These are phyloP conservation scores for Eleusine coracana DNA, from an alignment of 176 grass and related monocot species.

Conservation along the genomic window DNA sequence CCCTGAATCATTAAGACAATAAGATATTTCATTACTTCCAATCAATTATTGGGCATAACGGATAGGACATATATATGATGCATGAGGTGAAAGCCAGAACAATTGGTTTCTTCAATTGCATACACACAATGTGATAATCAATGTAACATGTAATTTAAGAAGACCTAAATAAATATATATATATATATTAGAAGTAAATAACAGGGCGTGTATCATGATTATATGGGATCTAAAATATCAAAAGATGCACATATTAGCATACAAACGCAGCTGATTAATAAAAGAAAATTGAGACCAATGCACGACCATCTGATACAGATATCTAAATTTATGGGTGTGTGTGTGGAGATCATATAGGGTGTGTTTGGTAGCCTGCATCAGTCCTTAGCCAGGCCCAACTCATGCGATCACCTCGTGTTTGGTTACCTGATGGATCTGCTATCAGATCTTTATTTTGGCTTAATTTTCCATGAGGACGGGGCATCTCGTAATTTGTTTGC, in stretches of 20 bases:
- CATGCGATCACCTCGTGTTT: too few relatives aligned
- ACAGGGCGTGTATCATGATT: neutral
- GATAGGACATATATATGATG: too few relatives aligned
- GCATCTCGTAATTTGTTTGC: too few relatives aligned
- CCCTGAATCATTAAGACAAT: neutral
- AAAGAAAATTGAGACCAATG: neutral
- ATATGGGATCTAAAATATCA: neutral
- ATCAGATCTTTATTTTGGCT: too few relatives aligned
- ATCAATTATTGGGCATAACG: neutral
- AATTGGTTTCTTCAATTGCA: neutral
- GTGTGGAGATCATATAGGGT: neutral
- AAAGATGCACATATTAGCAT: conserved; percentile 38
- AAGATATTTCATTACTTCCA: neutral
- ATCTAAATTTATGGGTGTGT: conserved; percentile 1
- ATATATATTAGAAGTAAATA: neutral
- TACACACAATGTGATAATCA: neutral
- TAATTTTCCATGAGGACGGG: too few relatives aligned
- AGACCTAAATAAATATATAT: too few relatives aligned
- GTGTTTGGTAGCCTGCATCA: too few relatives aligned
- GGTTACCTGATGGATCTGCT: too few relatives aligned
- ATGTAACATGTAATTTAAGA: neutral
- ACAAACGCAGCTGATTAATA: neutral
- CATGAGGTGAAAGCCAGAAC: neutral
- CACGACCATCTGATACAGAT: neutral
- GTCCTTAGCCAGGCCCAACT: too few relatives aligned